Conservation (phyloP, 2,329 filamentous ascomycete species). For the Verticillium isaacii region DNA sequence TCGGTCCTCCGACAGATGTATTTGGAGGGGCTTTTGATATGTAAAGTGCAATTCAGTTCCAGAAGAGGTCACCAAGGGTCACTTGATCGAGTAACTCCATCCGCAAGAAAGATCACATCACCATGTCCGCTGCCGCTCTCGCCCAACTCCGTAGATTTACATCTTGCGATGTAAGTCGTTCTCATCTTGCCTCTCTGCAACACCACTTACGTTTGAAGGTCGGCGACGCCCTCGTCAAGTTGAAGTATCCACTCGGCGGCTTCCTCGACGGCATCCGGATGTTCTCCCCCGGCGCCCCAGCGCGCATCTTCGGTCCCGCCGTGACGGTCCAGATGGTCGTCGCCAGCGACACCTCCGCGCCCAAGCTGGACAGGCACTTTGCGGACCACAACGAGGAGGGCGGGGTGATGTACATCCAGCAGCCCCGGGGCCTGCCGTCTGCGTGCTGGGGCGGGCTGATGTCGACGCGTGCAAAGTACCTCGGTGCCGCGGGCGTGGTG, state of each 20-base stretch:
- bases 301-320: constrained; percentile 23
- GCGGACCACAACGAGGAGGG: constrained; percentile 20
- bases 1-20: too few species aligned
- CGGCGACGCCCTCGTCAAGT: constrained; percentile 21
- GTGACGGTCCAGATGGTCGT: constrained; percentile 23
- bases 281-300: constrained; percentile 16
- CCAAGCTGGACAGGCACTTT: constrained; percentile 20
- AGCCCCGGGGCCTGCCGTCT: constrained; percentile 18
- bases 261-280: constrained; percentile 19
- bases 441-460: constrained; percentile 24
- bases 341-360: constrained; percentile 16
- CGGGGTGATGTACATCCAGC: constrained; percentile 22
- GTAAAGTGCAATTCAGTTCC: too few species aligned
- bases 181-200: background rate
- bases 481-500: constrained; percentile 19
- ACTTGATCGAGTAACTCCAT: too few species aligned
- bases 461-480: constrained; percentile 21
- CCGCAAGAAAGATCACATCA: too few species aligned
- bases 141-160: background rate
- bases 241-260: constrained; percentile 21
- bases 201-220: constrained; percentile 2
- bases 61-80: too few species aligned
- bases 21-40: too few species aligned
- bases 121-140: too few species aligned
- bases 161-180: background rate